Base-by-base conservation (phyloP, 768 basidiomycete genomes). In the Kwoniella sp. region DNA sequence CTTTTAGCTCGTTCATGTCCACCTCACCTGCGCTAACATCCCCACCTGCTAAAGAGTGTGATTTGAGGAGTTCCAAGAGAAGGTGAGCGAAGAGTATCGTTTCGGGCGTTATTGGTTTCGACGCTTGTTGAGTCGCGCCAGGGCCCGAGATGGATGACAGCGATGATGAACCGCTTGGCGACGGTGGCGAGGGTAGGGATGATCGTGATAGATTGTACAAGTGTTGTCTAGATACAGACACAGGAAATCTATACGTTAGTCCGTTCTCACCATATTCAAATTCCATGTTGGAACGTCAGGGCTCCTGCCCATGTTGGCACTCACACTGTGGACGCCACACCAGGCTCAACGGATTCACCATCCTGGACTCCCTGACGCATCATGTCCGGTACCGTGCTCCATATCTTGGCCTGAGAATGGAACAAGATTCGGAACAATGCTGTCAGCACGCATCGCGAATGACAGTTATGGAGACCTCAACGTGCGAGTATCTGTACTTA, bases 351-450 rank as follows among this genome's bases (percentile, higher is more conserved):
- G 3, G 20, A n/a, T 22, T 59, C 29, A 29, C 59, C 66, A 22
- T 58, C 59, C n/a, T 25, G 56, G 22, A 70, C 20, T 1, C 73
- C 73, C 34, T 68, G 67, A 8, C 63, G 61, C 65, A 76, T 66
- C 57, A 72, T 60, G 5, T 76, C 74, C 1, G 59, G 51, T 23
- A 73, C 23, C 34, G 66, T 64, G 4, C 45, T 58, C 72, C 92
- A 73, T 23, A 77, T 66, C 58, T 72, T 74, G 13, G 45, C 54
- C 67, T 68, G 37, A 1, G 4, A 13, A 9, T 25, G 45, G 41
- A 20, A 30, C 41, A 31, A n/a, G 17, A 34, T 12, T 55, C 8
- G 37, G 8, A n/a, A 41, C 52, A 53, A 28, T 45, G 11, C 41
- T 11, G 41, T 45, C 41, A 45, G 41, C 41, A 45, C 17, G 41